phyloP scores from a whole-genome alignment of 2,329 filamentous ascomycete species.

The Periconia sp. region DNA sequence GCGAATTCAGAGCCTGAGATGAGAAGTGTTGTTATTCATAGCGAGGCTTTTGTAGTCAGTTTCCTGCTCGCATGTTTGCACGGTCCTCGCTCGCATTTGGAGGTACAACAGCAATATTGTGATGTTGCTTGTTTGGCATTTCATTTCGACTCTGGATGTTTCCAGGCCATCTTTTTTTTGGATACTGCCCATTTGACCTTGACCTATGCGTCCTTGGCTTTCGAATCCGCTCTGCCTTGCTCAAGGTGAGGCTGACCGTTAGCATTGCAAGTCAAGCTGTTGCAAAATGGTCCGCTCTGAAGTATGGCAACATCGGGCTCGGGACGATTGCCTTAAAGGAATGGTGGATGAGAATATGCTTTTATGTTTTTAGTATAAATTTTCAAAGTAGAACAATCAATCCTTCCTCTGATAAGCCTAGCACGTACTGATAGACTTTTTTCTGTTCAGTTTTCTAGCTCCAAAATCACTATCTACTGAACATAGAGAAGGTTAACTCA shows the following conservation, averaged over 20 bases:
- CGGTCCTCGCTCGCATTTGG: slow-evolving; percentile 17
- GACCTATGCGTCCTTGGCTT: no score
- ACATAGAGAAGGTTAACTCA: no score
- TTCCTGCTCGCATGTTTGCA: slow-evolving; percentile 2
- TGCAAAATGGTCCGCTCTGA: slow-evolving; percentile 21
- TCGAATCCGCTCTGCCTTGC: slow-evolving; percentile 1
- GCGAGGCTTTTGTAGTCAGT: neutral
- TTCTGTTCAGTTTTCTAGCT: no score
- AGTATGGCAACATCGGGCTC: slow-evolving; percentile 21
- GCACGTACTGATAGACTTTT: no score
- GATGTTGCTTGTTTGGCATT: slow-evolving; percentile 25
- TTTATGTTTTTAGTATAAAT: no score
- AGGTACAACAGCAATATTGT: slow-evolving; percentile 27
- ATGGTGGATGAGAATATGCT: no score
- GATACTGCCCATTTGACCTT: no score
- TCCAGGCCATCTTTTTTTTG: slow-evolving; percentile 27
- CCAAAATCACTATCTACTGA: no score
- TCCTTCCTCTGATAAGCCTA: no score
- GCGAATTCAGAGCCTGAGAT: slow-evolving; percentile 14
- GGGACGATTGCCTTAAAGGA: slow-evolving; percentile 21
- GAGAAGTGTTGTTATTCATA: slow-evolving; percentile 12
- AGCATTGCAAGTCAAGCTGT: slow-evolving; percentile 24
- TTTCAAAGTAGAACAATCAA: no score
- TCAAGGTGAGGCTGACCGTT: slow-evolving; percentile 26
- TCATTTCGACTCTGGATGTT: slow-evolving; percentile 26